Conservation (phyloP, 2,329 filamentous ascomycete species). For the Ophiostoma montium region DNA sequence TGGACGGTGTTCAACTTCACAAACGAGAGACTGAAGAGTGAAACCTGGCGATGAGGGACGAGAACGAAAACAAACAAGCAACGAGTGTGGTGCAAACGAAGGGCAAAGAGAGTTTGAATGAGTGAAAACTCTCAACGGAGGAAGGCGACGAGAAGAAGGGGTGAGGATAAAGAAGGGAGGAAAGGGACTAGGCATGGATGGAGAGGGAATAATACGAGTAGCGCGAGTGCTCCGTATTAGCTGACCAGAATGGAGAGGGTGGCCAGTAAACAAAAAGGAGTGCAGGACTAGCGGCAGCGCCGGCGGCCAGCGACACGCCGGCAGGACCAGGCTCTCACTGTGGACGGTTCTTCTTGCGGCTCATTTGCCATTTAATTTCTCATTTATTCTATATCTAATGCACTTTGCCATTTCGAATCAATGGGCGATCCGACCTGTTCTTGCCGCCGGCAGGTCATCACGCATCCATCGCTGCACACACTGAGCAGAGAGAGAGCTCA, state of each 20-base stretch:
- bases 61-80: no score
- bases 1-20: no score
- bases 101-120: no score
- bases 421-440: no score
- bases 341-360: no score
- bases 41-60: no score
- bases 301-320: not conserved
- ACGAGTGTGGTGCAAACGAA: not conserved
- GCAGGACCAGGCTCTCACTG: not conserved
- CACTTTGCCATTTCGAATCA: no score
- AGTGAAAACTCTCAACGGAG: not conserved
- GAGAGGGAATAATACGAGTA: not conserved
- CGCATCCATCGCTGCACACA: no score
- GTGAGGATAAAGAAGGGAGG: not conserved
- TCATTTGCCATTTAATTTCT: no score
- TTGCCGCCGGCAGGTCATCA: no score
- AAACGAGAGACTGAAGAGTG: no score
- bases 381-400: no score
- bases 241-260: not conserved
- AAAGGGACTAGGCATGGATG: constrained; percentile 4
- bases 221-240: not conserved
- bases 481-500: not conserved
- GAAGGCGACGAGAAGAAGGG: constrained; percentile 1
- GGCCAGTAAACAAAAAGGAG: not conserved
- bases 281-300: not conserved